Percentiles rank a stretch among this genome's conserved stretches.
Evolutionary conservation across 2,329 filamentous ascomycete genomes (phyloP).

Genomic region (Waltergamsia citrina): DNA sequence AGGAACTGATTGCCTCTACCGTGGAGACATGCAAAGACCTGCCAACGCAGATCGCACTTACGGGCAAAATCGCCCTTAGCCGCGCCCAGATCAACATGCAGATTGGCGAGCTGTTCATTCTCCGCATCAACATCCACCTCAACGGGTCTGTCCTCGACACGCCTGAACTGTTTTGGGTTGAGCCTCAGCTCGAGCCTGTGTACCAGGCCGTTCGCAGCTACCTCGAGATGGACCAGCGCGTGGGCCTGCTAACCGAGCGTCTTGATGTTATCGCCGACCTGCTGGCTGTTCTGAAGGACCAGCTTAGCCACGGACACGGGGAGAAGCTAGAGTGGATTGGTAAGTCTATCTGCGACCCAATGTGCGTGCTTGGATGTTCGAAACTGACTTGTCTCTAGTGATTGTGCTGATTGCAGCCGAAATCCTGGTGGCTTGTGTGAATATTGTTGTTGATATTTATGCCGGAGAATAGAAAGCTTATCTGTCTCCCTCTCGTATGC

Average conservation of each 20-base stretch:
- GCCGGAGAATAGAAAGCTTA: constrained; percentile 33
- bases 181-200: constrained; percentile 91
- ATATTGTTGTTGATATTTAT: constrained; percentile 91
- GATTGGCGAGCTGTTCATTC: constrained; percentile 94
- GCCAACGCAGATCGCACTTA: constrained; percentile 83
- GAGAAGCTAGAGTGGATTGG: constrained; percentile 87
- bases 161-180: constrained; percentile 96
- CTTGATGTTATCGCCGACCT: constrained; percentile 87
- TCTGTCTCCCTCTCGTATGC: too few relatives aligned
- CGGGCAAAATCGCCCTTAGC: constrained; percentile 82
- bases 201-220: constrained; percentile 95
- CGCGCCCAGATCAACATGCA: constrained; percentile 97
- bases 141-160: constrained; percentile 95
- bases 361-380: constrained; percentile 1
- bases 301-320: constrained; percentile 83
- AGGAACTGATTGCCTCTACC: constrained; percentile 88
- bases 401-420: constrained; percentile 94
- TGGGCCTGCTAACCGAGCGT: constrained; percentile 79
- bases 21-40: constrained; percentile 91
- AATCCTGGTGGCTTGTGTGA: constrained; percentile 84
- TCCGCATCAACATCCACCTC: constrained; percentile 95
- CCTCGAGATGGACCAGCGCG: constrained; percentile 95
- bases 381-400: constrained; percentile 39
- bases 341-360: constrained; percentile 33
- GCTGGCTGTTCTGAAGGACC: constrained; percentile 82